Evolutionary conservation across 129 eudicot genomes (phyloP).

Genomic region (Cynara cardunculus): DNA sequence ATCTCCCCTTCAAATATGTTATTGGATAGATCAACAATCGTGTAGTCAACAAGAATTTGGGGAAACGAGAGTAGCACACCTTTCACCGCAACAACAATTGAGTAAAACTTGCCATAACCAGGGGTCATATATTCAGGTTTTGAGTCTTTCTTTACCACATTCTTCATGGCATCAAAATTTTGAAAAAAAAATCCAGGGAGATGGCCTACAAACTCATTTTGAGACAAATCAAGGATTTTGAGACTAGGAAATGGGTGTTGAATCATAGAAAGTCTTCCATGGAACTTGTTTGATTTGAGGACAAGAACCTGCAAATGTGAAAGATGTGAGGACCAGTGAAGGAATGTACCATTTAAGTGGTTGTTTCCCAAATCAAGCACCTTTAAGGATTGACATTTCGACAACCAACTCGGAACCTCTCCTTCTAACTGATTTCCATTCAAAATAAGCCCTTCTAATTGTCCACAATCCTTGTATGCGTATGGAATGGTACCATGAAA

Average conservation of each 20-base stretch:
- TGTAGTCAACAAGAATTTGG: conserved; percentile 3
- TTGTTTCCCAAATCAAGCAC: conserved; percentile 39
- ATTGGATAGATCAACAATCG: conserved; percentile 29
- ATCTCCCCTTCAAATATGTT: conserved; percentile 34
- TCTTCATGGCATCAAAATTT: conserved; percentile 31
- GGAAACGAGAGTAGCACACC: neutral
- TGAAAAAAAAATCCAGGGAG: conserved; percentile 24
- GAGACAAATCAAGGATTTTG: conserved; percentile 37
- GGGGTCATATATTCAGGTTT: neutral
- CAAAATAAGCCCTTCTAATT: conserved; percentile 12
- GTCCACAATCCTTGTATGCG: neutral
- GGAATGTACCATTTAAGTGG: conserved; percentile 29
- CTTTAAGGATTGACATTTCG: conserved; percentile 18
- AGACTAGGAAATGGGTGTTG: conserved; percentile 20
- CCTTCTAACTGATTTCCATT: conserved; percentile 32
- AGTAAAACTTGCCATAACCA: neutral
- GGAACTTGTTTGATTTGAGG: conserved; percentile 31
- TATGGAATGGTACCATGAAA: conserved; percentile 31
- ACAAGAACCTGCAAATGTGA: conserved; percentile 28
- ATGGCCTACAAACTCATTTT: conserved; percentile 25
- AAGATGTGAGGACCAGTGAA: conserved; percentile 25
- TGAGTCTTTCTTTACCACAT: neutral
- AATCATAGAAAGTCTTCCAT: conserved; percentile 11
- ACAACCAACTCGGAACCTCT: conserved; percentile 26
- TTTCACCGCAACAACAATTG: neutral